Evolutionary conservation across 768 basidiomycete species (phyloP), one percentile per base, ranked within the genome.

Genomic region (Russula brevipes): DNA sequence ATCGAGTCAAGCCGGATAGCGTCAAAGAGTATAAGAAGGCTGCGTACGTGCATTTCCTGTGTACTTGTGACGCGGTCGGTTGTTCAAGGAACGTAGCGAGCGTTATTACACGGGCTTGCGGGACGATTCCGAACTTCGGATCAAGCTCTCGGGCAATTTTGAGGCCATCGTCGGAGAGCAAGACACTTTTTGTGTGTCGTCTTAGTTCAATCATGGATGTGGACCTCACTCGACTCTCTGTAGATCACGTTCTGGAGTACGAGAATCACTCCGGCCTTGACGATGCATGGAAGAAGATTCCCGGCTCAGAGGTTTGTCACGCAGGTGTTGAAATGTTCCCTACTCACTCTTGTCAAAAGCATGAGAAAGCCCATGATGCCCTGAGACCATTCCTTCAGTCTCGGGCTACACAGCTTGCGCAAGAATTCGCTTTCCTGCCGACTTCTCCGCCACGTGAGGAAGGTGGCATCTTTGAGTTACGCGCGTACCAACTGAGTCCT

Each of bases 381-480:
- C 83, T 98, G 78, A 80, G 92, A 12, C 95, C 94, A 5, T 83
- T 83, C 71, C 73, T 98, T 44, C 80, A 75, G 12, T 86, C 85
- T 16, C 85, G 95, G 46, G 80, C 85, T 36, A 81, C 82, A 16
- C 93, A 96, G 68, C 81, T 96, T 53, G 86, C 83, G 68, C 92
- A 94, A 72, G 96, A 99, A 73, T 99, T 99, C 75, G 92, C 91
- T 1, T 96, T 98, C 77, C 85, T 95, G 72, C 93, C 94, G 6
- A 91, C 94, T 1, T 83, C 91, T 19, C 93, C 94, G 39, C 94
- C 95, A 5, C 88, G 82, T 68, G 80, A 85, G 5, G 83, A 89
- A 68, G 96, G 95, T 6, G 96, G 97, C 5, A 79, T 99, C 51
- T 99, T 97, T 72, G 97, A 99, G 76, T 78, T 98, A 69, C 82